Base-by-base conservation (phyloP, 2,329 filamentous ascomycete genomes). In the Daldinia sp. region DNA sequence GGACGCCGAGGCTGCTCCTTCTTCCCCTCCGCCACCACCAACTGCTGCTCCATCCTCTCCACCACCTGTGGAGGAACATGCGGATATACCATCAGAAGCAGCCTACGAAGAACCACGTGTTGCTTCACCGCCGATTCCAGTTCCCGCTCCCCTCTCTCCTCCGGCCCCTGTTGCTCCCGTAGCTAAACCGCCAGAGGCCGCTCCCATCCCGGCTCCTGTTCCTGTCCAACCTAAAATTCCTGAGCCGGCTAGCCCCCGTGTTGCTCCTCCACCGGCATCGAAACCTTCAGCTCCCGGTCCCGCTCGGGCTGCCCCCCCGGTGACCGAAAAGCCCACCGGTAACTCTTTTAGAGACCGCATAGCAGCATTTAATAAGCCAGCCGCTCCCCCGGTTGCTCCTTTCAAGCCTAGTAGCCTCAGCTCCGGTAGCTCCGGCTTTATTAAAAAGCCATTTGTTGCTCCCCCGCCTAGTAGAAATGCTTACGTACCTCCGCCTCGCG, bases 371-470 rank as follows among this genome's bases (percentile, higher is more conserved):
- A 99, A 99, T 81, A 96, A 95, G 79, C 85, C 93, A 50, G 89
- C 92, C 41, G 93, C 94, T 5, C 89, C 94, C 2, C 96, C 96
- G 7, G 85, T 96, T 67, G 88, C 93, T n/a, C 96, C 96, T 0
- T 95, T 97, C 82, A 97, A 97, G 78, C 93, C 94, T 20, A 86
- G 87, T 67, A 89, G 89, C 1, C 81, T 91, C 28, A 81, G 85
- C 64, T 83, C 86, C 33, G 86, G 88, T 65, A 83, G 87, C 54
- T 86, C 86, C 70, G 86, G 86, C 60, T 98, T 98, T 77, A 90
- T 99, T 81, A 98, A 95, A 86, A 98, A 98, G 81, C 94, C 95
- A 0, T 99, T 98, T 76, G 94, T 99, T 63, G 93, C 96, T 3
- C 94, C 96, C 58, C 96, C 96, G 18, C 96, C 96, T 0, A 97